These are phyloP conservation scores for Naganishia sp. DNA, from an alignment of 1,284 basidiomycete species.

Conservation along the genomic window DNA sequence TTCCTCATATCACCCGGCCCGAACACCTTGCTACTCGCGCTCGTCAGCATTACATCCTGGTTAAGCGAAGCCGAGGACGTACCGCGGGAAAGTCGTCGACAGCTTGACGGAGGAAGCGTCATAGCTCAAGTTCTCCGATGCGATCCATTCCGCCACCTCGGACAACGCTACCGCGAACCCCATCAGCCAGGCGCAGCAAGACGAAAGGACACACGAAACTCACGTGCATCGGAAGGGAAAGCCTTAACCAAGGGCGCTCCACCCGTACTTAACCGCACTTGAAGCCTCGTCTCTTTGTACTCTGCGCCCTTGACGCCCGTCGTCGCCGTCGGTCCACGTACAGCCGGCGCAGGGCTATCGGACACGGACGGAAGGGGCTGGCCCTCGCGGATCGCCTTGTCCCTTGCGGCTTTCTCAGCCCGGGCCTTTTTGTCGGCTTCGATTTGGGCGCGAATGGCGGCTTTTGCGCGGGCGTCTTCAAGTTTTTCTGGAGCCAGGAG, in stretches of 20 bases:
- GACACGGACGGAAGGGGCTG: constrained; percentile 30
- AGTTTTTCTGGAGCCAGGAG: constrained; percentile 66
- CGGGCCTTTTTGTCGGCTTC: constrained; percentile 86
- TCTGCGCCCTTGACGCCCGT: constrained; percentile 65
- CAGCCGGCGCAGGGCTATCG: constrained; percentile 48
- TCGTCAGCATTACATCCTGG: background rate
- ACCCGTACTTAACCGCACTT: constrained; percentile 76
- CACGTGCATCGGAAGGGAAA: constrained; percentile 73
- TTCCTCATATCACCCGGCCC: constrained; percentile 48
- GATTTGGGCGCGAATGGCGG: constrained; percentile 85
- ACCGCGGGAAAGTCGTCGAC: constrained; percentile 81
- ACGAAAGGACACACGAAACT: constrained; percentile 46
- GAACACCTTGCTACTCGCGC: constrained; percentile 46
- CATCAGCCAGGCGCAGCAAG: background rate
- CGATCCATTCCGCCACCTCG: constrained; percentile 83
- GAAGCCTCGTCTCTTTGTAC: constrained; percentile 74
- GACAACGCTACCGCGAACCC: constrained; percentile 62
- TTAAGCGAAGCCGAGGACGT: constrained; percentile 39
- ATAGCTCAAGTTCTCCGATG: constrained; percentile 67
- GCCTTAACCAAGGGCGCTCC: constrained; percentile 78
- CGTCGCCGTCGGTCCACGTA: constrained; percentile 51
- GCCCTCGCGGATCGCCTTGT: constrained; percentile 74
- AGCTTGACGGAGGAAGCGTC: constrained; percentile 74
- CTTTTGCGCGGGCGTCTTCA: constrained; percentile 77
- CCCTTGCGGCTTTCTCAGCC: constrained; percentile 80